Conservation (phyloP, 768 basidiomycete species). For the Leccinum rimulosum region DNA sequence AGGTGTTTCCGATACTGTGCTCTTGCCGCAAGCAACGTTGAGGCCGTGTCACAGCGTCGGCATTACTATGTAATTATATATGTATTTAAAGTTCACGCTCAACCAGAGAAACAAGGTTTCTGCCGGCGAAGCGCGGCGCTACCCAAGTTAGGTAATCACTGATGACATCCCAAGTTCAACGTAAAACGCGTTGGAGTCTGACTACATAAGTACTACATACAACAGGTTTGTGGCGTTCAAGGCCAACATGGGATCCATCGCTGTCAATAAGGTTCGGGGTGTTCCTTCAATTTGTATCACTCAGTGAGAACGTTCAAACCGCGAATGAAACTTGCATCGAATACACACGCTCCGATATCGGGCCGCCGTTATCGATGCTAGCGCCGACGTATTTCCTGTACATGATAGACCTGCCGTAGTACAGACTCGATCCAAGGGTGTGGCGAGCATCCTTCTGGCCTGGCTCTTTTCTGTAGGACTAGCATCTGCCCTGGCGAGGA, state of each 20-base stretch:
- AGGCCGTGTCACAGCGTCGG: too few species aligned
- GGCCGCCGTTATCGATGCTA: not conserved
- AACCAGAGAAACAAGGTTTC: too few species aligned
- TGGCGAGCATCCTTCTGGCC: conserved; percentile 76
- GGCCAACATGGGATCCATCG: not conserved
- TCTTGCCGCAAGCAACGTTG: too few species aligned
- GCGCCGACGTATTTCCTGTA: too few species aligned
- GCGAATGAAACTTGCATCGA: not conserved
- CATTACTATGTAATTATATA: too few species aligned
- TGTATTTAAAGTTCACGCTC: too few species aligned
- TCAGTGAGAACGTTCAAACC: not conserved
- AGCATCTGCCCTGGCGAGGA: conserved; percentile 54
- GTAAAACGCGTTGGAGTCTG: too few species aligned
- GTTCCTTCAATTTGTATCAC: not conserved
- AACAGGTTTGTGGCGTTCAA: not conserved
- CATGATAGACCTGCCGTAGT: not conserved
- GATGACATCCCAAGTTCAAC: not conserved
- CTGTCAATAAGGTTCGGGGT: not conserved
- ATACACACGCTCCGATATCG: not conserved
- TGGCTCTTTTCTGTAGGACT: conserved; percentile 50
- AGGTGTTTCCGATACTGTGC: too few species aligned
- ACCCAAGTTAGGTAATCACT: too few species aligned
- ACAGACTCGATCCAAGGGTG: not conserved
- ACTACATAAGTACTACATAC: not conserved
- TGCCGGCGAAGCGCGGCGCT: too few species aligned